phyloP scores from a whole-genome alignment of 2,329 filamentous ascomycete species.

The Fusarium tjaetaba region DNA sequence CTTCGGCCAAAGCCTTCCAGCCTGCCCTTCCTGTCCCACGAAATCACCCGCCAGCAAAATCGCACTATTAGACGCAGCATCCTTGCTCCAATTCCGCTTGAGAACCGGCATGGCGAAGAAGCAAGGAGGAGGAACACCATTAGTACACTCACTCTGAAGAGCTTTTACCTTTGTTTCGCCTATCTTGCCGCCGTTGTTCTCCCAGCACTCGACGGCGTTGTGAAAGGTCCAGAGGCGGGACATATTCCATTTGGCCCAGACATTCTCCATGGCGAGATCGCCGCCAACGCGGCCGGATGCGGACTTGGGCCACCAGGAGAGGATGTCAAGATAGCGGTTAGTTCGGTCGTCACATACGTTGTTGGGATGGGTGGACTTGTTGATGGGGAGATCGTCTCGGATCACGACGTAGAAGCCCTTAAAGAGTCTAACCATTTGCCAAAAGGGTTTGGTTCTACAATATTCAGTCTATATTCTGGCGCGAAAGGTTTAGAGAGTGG shows the following conservation, averaged over 20 bases:
- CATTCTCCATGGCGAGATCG: neutral
- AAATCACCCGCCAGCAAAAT: neutral
- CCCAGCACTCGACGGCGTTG: neutral
- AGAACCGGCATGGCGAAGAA: neutral
- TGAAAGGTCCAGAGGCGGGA: neutral
- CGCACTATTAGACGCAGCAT: neutral
- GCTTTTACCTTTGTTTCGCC: accelerated
- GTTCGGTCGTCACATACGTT: neutral
- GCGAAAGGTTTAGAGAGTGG: too few relatives aligned
- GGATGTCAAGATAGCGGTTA: neutral
- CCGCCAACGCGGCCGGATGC: neutral
- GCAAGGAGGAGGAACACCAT: neutral
- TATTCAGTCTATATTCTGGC: too few relatives aligned
- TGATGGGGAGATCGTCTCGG: neutral
- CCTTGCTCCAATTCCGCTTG: neutral
- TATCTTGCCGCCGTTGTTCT: neutral
- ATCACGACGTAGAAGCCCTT: neutral
- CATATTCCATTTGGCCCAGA: neutral
- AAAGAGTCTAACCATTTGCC: too few relatives aligned
- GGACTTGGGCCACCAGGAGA: neutral
- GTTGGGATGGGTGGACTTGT: neutral
- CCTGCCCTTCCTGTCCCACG: neutral
- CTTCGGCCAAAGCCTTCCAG: neutral
- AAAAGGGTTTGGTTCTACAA: too few relatives aligned
- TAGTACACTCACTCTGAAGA: neutral